These are phyloP conservation scores for Fonticula alba DNA, from an alignment of 78 protist species.

Conservation along the genomic window DNA sequence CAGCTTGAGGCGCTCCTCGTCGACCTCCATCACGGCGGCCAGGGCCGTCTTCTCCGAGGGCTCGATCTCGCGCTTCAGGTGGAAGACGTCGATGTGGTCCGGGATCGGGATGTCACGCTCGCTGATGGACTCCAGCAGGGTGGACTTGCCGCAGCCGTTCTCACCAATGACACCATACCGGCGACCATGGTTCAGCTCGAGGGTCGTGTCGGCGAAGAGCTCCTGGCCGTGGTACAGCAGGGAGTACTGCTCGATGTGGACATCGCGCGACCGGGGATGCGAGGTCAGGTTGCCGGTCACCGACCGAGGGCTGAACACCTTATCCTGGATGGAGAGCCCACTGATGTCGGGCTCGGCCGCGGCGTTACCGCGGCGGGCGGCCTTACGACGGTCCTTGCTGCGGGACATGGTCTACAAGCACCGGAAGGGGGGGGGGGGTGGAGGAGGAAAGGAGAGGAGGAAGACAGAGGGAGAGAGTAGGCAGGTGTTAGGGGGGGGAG, in stretches of 20 bases:
- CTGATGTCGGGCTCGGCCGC: no score
- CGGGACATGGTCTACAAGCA: no score
- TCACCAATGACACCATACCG: slow-evolving; percentile 71
- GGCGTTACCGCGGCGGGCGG: no score
- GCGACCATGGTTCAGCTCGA: slow-evolving; percentile 22
- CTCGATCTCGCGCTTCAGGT: background rate
- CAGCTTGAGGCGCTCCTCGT: background rate
- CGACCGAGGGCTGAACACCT: no score
- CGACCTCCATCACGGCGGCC: slow-evolving; percentile 34
- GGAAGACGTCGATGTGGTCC: slow-evolving; percentile 2
- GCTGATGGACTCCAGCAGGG: slow-evolving; percentile 59
- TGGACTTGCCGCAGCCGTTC: slow-evolving; percentile 82
- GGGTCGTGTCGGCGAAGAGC: background rate
- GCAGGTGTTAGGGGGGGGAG: no score
- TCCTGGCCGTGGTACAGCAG: background rate
- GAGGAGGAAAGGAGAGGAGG: no score
- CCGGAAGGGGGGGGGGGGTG: no score
- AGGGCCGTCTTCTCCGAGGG: slow-evolving; percentile 34
- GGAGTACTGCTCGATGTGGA: background rate
- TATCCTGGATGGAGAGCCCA: no score
- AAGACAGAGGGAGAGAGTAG: no score
- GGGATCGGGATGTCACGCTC: slow-evolving; percentile 1
- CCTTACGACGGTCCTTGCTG: no score
- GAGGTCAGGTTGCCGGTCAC: background rate
- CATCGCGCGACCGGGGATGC: background rate